These are phyloP conservation scores for Castanea mollissima DNA, from an alignment of 306 rosid genomes.

Conservation along the genomic window DNA sequence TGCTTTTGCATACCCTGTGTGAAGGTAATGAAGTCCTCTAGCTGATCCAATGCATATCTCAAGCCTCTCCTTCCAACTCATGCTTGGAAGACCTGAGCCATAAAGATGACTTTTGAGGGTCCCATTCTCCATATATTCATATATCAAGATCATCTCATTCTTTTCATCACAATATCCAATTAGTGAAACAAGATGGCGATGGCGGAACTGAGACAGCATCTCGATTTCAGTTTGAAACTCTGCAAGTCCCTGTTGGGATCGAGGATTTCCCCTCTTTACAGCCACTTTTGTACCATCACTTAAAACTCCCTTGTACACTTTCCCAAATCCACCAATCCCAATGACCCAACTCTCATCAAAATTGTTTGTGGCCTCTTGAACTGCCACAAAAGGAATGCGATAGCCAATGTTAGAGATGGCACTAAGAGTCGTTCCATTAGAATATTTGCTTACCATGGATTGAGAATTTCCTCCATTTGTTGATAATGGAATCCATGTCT, in stretches of 20 bases:
- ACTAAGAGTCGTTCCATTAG: conserved; percentile 61
- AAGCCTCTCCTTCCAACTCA: conserved; percentile 86
- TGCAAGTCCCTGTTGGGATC: conserved; percentile 79
- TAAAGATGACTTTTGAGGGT: conserved; percentile 88
- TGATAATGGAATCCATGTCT: conserved; percentile 72
- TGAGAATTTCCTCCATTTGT: conserved; percentile 60
- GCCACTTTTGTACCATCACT: conserved; percentile 82
- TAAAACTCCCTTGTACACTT: conserved; percentile 75
- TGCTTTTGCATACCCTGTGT: conserved; percentile 85
- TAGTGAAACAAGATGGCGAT: conserved; percentile 85
- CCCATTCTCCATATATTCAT: conserved; percentile 92
- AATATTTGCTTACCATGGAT: conserved; percentile 79
- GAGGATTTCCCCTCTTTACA: conserved; percentile 83
- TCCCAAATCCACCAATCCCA: conserved; percentile 84
- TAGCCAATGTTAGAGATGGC: conserved; percentile 57
- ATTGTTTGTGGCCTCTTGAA: conserved; percentile 74
- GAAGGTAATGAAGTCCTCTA: conserved; percentile 93
- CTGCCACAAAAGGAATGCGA: conserved; percentile 60
- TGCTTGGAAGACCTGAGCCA: conserved; percentile 62
- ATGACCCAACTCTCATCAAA: conserved; percentile 83
- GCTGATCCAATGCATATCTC: conserved; percentile 92
- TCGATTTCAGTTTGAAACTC: conserved; percentile 86
- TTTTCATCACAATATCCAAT: conserved; percentile 88
- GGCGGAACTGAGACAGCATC: conserved; percentile 91
- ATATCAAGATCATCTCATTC: conserved; percentile 86